Conservation (phyloP, 169 alveolate genomes). For the Pseudocohnilembus persalinus region DNA sequence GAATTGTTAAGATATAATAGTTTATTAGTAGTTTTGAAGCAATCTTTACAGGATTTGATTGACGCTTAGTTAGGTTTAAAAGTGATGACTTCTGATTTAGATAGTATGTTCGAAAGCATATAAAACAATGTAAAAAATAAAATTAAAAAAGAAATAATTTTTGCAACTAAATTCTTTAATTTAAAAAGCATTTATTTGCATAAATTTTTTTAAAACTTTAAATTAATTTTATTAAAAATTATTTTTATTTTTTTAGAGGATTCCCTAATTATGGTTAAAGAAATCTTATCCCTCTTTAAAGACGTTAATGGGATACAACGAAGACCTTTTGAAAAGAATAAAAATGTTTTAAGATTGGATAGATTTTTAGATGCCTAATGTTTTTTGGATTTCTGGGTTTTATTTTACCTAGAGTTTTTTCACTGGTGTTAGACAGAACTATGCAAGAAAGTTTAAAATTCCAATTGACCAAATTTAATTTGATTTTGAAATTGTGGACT, state of each 20-base stretch:
- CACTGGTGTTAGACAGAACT: conserved; percentile 68
- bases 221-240: too few species aligned
- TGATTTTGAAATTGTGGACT: conserved; percentile 42
- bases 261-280: conserved; percentile 39
- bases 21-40: conserved; percentile 50
- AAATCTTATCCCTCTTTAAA: conserved; percentile 59
- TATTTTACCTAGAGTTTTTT: conserved; percentile 68
- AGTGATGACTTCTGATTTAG: conserved; percentile 44
- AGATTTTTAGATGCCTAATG: conserved; percentile 54
- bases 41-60: conserved; percentile 33
- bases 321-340: conserved; percentile 57
- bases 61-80: conserved; percentile 30
- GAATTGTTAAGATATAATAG: conserved; percentile 88
- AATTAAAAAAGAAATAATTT: too few species aligned
- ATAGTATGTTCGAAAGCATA: conserved; percentile 46
- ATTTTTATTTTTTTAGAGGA: background rate
- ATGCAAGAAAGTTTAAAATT: conserved; percentile 69
- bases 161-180: too few species aligned
- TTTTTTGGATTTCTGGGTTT: conserved; percentile 69
- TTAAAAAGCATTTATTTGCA: too few species aligned
- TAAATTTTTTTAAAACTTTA: too few species aligned
- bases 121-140: conserved; percentile 13
- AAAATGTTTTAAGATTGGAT: conserved; percentile 68
- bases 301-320: conserved; percentile 52
- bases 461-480: conserved; percentile 71